Evolutionary conservation across 2,329 filamentous ascomycete species (phyloP), one percentile per base, ranked within the genome.

Genomic region (Nigrograna mackinnonii): DNA sequence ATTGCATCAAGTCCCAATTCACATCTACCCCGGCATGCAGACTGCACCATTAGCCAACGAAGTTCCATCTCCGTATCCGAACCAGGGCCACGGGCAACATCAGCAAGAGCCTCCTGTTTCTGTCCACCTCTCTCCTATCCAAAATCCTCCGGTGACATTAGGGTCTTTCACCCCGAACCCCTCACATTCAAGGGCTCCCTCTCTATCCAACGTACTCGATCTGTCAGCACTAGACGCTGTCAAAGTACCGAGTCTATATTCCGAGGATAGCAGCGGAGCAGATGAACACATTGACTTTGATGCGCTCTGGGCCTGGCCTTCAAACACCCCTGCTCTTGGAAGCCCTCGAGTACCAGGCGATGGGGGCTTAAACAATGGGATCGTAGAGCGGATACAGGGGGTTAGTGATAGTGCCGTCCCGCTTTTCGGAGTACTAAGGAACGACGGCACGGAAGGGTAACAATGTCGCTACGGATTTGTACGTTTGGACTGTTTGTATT

Each of bases 281-380:
- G 69, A 71, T 26, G 68, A 71, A 36, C 60, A 68, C 16, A 68
- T 72, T 39, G 69, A 72, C 17, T 71, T 72, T 30, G 69, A 71
- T 47, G 60, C 67, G 11, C 39, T 72, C 19, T 72, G 68, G 69
- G 61, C 60, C 5, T 71, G 68, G 69, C 68, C 67, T 18, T 64
- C 53, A 36, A 62, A 62, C 22, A 63, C 64, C 24, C 62, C 62
- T 20, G 63, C 57, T 4, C 50, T 59, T 37, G 64, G 58, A 11
- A 63, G 55, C 37, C 66, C 65, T 3, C 39, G 50, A 33, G 17
- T 42, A 33, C 26, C 38, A 37, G 39, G 50, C 22, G 36, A 51
- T 35, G 41, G 19, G 6, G 48, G 31, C 16, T 18, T 39, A 6
- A 52, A 49, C 13, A 48, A 41, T 2, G 37, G 39, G 11, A 30